A percentile compares a stretch with the other conserved stretches of the same genome.
phyloP scores from a whole-genome alignment of 106 monocot genomes.

The Phalaenopsis aphrodite region DNA sequence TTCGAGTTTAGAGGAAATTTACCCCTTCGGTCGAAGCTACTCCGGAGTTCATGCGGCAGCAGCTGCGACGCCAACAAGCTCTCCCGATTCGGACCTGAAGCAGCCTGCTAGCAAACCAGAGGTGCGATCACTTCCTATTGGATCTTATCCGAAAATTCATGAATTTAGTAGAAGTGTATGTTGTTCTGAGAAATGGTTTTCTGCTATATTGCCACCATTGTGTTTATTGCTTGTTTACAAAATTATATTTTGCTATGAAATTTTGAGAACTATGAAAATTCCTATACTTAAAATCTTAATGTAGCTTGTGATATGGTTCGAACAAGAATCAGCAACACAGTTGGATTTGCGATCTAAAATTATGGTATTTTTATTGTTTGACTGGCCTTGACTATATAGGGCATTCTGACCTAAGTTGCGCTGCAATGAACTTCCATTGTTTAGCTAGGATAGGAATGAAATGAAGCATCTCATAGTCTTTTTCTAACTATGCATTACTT shows the following conservation, averaged over 20 bases:
- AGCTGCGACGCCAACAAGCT: background rate
- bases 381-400: too few relatives aligned
- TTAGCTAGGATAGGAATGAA: background rate
- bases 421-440: background rate
- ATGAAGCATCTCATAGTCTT: background rate
- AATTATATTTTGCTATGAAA: background rate
- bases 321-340: background rate
- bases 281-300: background rate
- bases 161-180: background rate
- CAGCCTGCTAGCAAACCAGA: constrained; percentile 19
- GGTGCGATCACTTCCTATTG: constrained; percentile 11
- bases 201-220: background rate
- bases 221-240: background rate
- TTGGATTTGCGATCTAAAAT: background rate
- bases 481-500: background rate
- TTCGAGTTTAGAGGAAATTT: background rate
- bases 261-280: background rate
- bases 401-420: background rate
- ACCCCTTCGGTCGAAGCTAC: constrained; percentile 18
- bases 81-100: background rate
- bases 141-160: background rate
- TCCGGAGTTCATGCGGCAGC: constrained; percentile 22
- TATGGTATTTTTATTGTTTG: background rate
- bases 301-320: background rate
- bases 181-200: background rate